Base-by-base conservation (phyloP, 257 asterid genomes). In the Solanum piurae region DNA sequence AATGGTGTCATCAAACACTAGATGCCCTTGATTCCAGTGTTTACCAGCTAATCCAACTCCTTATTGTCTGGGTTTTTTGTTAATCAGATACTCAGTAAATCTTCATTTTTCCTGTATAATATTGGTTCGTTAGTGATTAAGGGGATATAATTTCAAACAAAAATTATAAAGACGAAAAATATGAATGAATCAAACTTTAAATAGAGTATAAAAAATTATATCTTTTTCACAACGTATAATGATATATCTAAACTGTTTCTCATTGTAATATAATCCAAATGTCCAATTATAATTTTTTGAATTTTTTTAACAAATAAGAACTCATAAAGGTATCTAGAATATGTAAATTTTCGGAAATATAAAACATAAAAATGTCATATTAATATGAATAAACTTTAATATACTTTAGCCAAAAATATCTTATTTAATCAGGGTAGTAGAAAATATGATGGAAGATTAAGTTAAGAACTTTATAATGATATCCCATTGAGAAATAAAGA, bases 1-100 rank as follows among this genome's bases (percentile, higher is more conserved):
- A 88, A 91, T 76, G 88, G 46, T 88, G 60, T 16, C 91, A 86
- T 86, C 87, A 86, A 89, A 40, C 86, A 93, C 92, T 84, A 14
- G 1, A 49, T 49, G 0, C 58, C 21, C 21, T 49, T 14, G 58
- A 14, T 49, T 49, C 58, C 58, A 49, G 60, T 49, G 93, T 76
- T 87, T 83, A 68, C 49, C 94, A 91, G 94, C 93, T 90, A 66
- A 83, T 86, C 90, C 72, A 86, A 64, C 92, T 92, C 91, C 66
- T 79, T 89, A 12, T 92, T 91, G 89, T 88, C 20, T 64, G 37
- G 60, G 38, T 52, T 6, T 4, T 79, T 79, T 25, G 49, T 40
- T n/a, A n/a, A 71, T 0, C 77, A 31, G 77, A 71, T 72, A 72
- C n/a, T 16, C 27, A 18, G 6, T 7, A 72, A 33, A 33, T 18